phyloP scores from a whole-genome alignment of 225 moss, liverwort and hornwort species.

The Straminergon stramineum region DNA sequence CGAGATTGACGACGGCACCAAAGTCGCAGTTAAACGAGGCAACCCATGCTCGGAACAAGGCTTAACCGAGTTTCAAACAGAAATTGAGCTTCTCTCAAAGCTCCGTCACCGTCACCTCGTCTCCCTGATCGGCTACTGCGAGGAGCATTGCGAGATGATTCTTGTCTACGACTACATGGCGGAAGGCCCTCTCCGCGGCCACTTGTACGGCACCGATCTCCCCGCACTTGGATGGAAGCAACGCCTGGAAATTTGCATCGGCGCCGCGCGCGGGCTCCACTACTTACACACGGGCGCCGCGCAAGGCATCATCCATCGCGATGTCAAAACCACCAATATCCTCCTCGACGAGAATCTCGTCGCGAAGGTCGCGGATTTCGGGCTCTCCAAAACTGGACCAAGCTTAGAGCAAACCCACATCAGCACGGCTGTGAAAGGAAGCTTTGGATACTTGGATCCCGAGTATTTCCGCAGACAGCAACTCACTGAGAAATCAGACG shows the following conservation, averaged over 20 bases:
- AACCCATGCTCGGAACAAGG: slow-evolving; percentile 40
- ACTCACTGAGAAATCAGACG: slow-evolving; percentile 86
- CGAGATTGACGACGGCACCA: slow-evolving; percentile 35
- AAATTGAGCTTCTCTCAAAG: slow-evolving; percentile 41
- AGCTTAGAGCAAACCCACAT: slow-evolving; percentile 87
- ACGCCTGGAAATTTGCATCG: slow-evolving; percentile 66
- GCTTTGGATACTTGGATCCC: slow-evolving; percentile 86
- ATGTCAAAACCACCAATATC: slow-evolving; percentile 88
- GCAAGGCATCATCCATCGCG: slow-evolving; percentile 74
- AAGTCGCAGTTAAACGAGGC: slow-evolving; percentile 43
- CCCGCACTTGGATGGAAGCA: slow-evolving; percentile 54
- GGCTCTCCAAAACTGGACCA: slow-evolving; percentile 80
- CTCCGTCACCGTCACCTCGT: slow-evolving; percentile 41
- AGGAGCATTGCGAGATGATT: slow-evolving; percentile 55
- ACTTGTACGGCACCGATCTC: slow-evolving; percentile 45
- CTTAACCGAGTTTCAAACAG: slow-evolving; percentile 39
- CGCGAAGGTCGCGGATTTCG: slow-evolving; percentile 80
- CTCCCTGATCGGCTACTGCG: slow-evolving; percentile 42
- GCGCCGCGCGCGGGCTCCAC: slow-evolving; percentile 70
- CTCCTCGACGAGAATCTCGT: slow-evolving; percentile 59
- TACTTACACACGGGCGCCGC: slow-evolving; percentile 68
- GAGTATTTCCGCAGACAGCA: slow-evolving; percentile 90
- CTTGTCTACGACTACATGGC: slow-evolving; percentile 50
- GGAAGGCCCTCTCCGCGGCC: slow-evolving; percentile 35
- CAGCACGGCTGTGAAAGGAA: slow-evolving; percentile 90